Conservation (phyloP, 1,284 basidiomycete species). For the Rhodotorula sp. region DNA sequence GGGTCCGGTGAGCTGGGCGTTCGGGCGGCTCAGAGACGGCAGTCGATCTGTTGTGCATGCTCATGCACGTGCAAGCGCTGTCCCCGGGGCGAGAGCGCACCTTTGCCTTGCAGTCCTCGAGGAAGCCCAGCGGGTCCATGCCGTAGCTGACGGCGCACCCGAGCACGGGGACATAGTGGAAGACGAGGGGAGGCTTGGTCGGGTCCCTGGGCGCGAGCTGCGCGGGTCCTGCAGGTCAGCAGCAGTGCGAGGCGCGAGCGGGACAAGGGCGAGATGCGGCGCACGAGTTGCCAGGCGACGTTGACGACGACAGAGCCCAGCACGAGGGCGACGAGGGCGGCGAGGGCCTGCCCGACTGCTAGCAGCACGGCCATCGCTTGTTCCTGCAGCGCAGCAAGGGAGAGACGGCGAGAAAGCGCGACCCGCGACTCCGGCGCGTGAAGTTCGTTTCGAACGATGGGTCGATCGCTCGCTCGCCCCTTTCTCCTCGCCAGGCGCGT, state of each 20-base stretch:
- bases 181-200: constrained; percentile 69
- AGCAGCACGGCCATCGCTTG: constrained; percentile 2
- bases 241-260: background rate
- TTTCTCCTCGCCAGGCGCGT: no score
- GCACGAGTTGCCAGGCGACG: constrained; percentile 63
- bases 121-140: constrained; percentile 75
- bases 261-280: constrained; percentile 39
- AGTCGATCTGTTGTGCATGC: background rate
- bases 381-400: background rate
- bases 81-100: constrained; percentile 52
- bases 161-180: constrained; percentile 73
- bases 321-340: constrained; percentile 15
- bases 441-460: no score
- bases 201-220: constrained; percentile 62
- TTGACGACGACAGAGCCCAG: constrained; percentile 62
- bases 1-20: no score
- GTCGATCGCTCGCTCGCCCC: no score
- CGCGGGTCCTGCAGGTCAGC: background rate
- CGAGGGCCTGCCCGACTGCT: background rate
- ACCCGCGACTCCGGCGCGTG: background rate
- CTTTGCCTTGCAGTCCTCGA: constrained; percentile 76
- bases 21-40: background rate
- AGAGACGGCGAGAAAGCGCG: background rate
- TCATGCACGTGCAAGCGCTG: no score
- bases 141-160: constrained; percentile 73